Base-by-base conservation (phyloP, 2,329 filamentous ascomycete genomes). In the Stemphylium vesicarium region DNA sequence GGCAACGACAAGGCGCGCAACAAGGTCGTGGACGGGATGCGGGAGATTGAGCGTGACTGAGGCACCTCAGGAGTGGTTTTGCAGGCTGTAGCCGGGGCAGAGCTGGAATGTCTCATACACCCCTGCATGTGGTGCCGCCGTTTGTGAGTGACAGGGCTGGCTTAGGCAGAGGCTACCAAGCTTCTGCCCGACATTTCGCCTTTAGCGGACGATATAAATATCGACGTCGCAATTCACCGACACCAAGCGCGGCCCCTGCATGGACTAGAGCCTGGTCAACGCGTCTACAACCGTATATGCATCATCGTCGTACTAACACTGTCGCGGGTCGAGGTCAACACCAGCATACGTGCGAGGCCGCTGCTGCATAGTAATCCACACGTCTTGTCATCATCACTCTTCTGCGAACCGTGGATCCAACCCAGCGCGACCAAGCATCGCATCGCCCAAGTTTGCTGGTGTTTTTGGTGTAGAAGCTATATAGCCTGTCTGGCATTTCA, bases 241-340 rank as follows among this genome's bases (percentile, higher is more conserved):
- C 40, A 26, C 36, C 47, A 22, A 51, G 35, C 47, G 40, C 52
- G 22, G 52, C 52, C 52, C 47, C 52, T 55, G 52, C 52, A 55
- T 44, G 40, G 41, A 45, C 55, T 55, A 56, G 44, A 42, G 56
- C 56, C 55, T 53, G 59, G 54, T 31, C 50, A 44, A 40, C 56
- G 36, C 56, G 47, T 40, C 40, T 49, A 44, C 29, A 33, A 44
- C 51, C 40, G 56, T 59, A 36, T 48, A 49, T 60, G 57, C 54
- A 60, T 48, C 54, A 53, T 53, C 40, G 22, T 35, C 35, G 31
- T 42, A 40, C 51, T 39, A 49, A 41, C 40, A 26, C 44, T 38
- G 33, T 41, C 38, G 43, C 37, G 29, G 33, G n/a, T 12, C 22
- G 20, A 15, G 16, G n/a, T 39, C 22, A 48, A 29, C 36, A 20